phyloP scores from a whole-genome alignment of 768 basidiomycete genomes.

The Boletus bicolor region DNA sequence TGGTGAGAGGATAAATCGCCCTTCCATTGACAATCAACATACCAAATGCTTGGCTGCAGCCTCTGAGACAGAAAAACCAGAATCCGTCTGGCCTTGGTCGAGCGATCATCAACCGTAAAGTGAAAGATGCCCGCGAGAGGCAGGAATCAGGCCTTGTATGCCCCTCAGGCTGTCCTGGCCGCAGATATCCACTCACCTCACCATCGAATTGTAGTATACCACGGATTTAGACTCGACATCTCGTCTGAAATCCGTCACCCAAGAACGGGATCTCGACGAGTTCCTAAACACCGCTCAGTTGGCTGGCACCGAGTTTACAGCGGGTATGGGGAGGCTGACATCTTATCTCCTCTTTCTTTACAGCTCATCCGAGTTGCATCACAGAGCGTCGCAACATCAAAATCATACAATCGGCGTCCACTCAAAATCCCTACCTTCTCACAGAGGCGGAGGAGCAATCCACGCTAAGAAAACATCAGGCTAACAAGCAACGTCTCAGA shows the following conservation, averaged over 20 bases:
- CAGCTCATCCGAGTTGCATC: slow-evolving; percentile 3
- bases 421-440: slow-evolving; percentile 84
- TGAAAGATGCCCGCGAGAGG: slow-evolving; percentile 35
- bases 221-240: slow-evolving; percentile 67
- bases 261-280: slow-evolving; percentile 93
- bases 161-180: slow-evolving; percentile 3
- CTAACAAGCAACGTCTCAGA: slow-evolving; percentile 69
- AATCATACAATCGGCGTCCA: slow-evolving; percentile 56
- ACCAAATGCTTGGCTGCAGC: slow-evolving; percentile 30
- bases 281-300: slow-evolving; percentile 93
- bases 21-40: background rate
- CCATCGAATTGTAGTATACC: slow-evolving; percentile 46
- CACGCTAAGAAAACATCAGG: slow-evolving; percentile 67
- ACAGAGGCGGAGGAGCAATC: slow-evolving; percentile 78
- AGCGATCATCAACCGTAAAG: slow-evolving; percentile 91
- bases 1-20: slow-evolving; percentile 9
- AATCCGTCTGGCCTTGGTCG: slow-evolving; percentile 86
- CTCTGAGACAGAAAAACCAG: slow-evolving; percentile 55
- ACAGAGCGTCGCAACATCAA: slow-evolving; percentile 78
- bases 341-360: background rate
- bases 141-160: slow-evolving; percentile 60
- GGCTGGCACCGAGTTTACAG: slow-evolving; percentile 94
- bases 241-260: slow-evolving; percentile 87
- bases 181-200: slow-evolving; percentile 26
- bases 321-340: slow-evolving; percentile 52